Evolutionary conservation across 164 flowering plant species (phyloP), one percentile per base, ranked within the genome.

Genomic region (Tetracentron sinense): DNA sequence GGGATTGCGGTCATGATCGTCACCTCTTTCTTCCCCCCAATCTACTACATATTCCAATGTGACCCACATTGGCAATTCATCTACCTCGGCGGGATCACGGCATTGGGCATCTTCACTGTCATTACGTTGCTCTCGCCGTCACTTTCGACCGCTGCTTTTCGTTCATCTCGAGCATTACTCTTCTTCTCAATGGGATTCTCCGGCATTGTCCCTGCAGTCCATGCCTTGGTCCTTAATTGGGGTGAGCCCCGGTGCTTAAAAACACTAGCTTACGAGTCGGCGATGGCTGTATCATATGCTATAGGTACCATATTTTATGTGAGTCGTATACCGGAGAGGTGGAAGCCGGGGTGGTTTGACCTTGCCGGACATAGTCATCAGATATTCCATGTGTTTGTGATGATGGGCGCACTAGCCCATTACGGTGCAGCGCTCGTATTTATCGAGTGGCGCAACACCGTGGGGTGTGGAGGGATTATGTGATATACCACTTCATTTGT

Each of bases 351-450:
- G 1, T 70, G 79, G 78, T 93, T 93, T 61, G 98, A 93, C 54
- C 64, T 90, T 3, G 85, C 88, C 0, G 98, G 98, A 0, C 97
- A 93, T 22, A 93, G 98, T 42, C 98, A 90, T 68, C 97, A 93
- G 70, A 82, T 90, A 7, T 92, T 92, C 42, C 98, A 92, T 71
- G 77, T 85, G 1, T 79, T 92, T 50, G 97, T 92, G 68, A 74
- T 90, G 49, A 26, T 81, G 68, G 98, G 97, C 4, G 98, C 98
- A 0, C 67, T 93, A 63, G 83, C 92, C 0, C 98, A 93, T 62
- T 92, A 92, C 42, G 88, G 76, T 2, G 98, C 97, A 1, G 73
- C 88, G 0, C 81, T 82, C 17, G 38, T 84, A 19, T 82, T 92
- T 55, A 44, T 92, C 53, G 83, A 85, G 51, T 92, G 83, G 81